Base-by-base conservation (phyloP, 495 filamentous ascomycete genomes). In the Penicillium ucsense region DNA sequence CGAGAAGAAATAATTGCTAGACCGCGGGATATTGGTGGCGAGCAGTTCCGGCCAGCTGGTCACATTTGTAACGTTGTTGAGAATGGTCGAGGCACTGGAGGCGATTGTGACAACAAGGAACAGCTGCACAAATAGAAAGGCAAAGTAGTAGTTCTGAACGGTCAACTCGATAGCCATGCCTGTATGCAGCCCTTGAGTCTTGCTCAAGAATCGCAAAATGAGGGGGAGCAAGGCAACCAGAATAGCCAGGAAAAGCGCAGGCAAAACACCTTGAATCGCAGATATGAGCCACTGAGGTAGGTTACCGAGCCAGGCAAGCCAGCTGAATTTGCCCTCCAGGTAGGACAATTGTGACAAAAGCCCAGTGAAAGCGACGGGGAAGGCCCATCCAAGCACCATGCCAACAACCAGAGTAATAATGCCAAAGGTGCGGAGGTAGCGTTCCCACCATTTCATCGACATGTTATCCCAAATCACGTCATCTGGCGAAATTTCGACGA, bases 391-490 rank as follows among this genome's bases (percentile, higher is more conserved):
- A 50, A 95, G 76, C 43, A 94, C 81, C 76, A 97, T 86, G 11
- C 71, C 89, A 43, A 68, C 63, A 9, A 91, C 86, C 30, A 87
- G 49, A 36, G 70, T 67, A 28, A 88, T 66, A 20, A 92, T 81
- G 31, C 81, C 58, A 44, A 71, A 75, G 37, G 81, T 83, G 33
- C 92, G 82, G 27, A 88, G 54, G 74, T 92, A 95, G 40, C 83
- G 80, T 55, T 89, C 82, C 86, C 88, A 97, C 92, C 94, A 97
- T 55, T 80, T 84, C 56, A 97, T 85, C 3, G 86, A 91, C 86
- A 98, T 91, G 62, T 98, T 98, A 50, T 94, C 86, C 92, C 92
- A 98, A 43, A 97, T 75, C 20, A 98, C 90, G 64, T 97, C 90
- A 46, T 86, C 82, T 0, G 92, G 92, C 31, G 87, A 88, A 41